Evolutionary conservation across 306 rosid genomes (phyloP), one percentile per base, ranked within the genome.

Genomic region (Mimosa pudica): DNA sequence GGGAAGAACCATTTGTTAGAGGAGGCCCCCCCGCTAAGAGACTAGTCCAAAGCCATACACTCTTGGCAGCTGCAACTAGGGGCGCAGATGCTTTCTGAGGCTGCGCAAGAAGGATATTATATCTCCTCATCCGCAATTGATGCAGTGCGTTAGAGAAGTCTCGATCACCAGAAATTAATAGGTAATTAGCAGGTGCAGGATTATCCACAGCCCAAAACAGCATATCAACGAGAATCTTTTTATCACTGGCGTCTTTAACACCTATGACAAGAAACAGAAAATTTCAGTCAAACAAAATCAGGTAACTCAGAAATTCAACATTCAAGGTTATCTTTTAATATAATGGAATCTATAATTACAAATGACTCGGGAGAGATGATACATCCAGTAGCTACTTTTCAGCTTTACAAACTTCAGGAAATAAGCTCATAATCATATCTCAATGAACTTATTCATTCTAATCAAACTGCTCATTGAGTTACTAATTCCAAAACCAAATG

Each of bases 121-220:
- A 90, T 77, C 92, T 84, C 76, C 95, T 85, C 92, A 90, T 87
- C 47, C 92, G 82, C 70, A 90, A 63, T 83, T 90, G 95, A 81
- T 90, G 95, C 2, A 90, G 91, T 42, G 92, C 92, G 62, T 90
- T 90, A 51, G 95, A 90, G 42, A 90, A 90, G 80, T 90, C 95
- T 57, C 95, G 82, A 48, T 90, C 95, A 7, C 95, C 95, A 17
- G 95, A 90, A 46, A 90, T 90, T 42, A 90, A 86, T 79, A 90
- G 62, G 76, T 85, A 90, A 70, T 89, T 90, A 12, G 91, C 92
- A 17, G 95, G 95, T 10, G 95, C 91, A 74, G 92, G 83, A 76
- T 90, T 90, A 71, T 90, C 95, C 66, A 90, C 95, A 5, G 95
- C 95, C 95, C 95, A 90, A 71, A 90, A 89, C 70, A 90, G 73